Evolutionary conservation across 164 flowering plant genomes (phyloP), one percentile per base, ranked within the genome.

Genomic region (Akebia trifoliata): DNA sequence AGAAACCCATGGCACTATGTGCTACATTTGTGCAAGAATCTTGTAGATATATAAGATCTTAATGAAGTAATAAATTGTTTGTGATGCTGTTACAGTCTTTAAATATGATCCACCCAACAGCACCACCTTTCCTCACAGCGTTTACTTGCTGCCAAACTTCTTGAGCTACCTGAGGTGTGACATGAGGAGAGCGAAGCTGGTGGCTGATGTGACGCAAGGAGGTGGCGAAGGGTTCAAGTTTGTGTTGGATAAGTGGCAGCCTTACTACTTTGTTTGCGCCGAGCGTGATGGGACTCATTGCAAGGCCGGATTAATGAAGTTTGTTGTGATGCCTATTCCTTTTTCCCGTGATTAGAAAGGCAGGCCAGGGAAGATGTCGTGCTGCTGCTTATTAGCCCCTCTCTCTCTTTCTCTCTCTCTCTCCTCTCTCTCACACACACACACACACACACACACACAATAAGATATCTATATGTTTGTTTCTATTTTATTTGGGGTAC

Each of bases 151-250:
- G 20, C 76, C 63, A 4, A 54, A 81, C 67, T 51, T 62, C 22
- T 51, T 63, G 69, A 84, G 86, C 64, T 84, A 57, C 69, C 3
- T 51, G 50, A 72, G 17, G 0, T 84, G 90, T 40, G 76, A 84
- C 56, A 40, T 84, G 32, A 69, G 56, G 12, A 56, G 62, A 35
- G 81, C 83, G 0, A 72, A 58, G 65, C 20, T 62, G 24, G 45
- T 84, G 8, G 90, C 69, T 6, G 67, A 49, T 12, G 58, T 68
- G 9, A 49, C 38, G 0, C 67, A 70, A 37, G 87, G 83, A 6
- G 70, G 58, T 11, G 81, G 83, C 4, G 45, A 70, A 1, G 87
- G 91, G 0, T 74, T 79, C 55, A 56, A 72, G 46, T 70, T 72
- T 15, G 67, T 64, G 51, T 47, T 78, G 56, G 67, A 64, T 30